phyloP scores from a whole-genome alignment of 257 asterid genomes.

The Solanum ossicruentum region DNA sequence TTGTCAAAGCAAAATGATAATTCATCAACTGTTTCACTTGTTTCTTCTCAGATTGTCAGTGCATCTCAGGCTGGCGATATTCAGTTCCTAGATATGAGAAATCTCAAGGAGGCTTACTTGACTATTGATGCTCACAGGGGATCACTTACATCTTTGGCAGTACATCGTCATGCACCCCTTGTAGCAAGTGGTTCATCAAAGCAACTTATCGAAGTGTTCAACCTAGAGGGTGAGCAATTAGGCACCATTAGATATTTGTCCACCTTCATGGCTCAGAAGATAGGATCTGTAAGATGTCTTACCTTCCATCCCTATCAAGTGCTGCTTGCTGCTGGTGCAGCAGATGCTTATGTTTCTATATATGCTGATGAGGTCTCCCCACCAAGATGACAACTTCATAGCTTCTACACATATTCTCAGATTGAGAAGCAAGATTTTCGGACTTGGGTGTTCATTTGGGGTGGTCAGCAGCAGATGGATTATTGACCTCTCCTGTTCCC shows the following conservation, averaged over 20 bases:
- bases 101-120: constrained; percentile 42
- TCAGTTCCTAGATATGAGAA: constrained; percentile 70
- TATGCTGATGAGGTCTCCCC: constrained; percentile 62
- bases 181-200: constrained; percentile 92
- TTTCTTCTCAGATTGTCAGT: constrained; percentile 52
- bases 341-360: constrained; percentile 88
- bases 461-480: not conserved
- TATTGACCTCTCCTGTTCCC: not conserved
- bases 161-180: constrained; percentile 78
- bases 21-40: not conserved
- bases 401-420: not conserved
- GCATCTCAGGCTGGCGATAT: constrained; percentile 95
- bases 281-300: constrained; percentile 85
- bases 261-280: constrained; percentile 94
- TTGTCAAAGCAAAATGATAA: not conserved
- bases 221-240: constrained; percentile 69
- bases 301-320: constrained; percentile 90
- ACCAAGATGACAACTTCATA: constrained; percentile 24
- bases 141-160: constrained; percentile 85
- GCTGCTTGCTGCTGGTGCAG: constrained; percentile 94
- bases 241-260: constrained; percentile 82
- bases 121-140: constrained; percentile 91
- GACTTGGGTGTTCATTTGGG: not conserved
- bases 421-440: not conserved
- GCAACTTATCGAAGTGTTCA: constrained; percentile 80